These are phyloP conservation scores for Dissophora ornata DNA, from an alignment of 192 early-diverging fungal genomes.

Conservation along the genomic window DNA sequence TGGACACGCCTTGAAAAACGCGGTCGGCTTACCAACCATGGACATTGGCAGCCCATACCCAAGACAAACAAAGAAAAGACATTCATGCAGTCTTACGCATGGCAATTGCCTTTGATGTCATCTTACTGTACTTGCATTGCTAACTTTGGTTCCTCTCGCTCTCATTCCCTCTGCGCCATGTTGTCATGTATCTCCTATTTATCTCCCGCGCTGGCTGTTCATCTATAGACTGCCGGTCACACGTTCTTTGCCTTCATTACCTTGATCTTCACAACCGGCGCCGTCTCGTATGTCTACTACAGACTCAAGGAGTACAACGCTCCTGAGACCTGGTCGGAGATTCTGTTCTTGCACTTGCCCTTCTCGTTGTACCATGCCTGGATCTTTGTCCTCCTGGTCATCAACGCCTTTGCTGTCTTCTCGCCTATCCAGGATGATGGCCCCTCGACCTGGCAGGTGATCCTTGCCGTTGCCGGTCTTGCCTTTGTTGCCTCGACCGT, in stretches of 20 bases:
- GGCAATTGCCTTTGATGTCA: too few relatives aligned
- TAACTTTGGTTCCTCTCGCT: neutral
- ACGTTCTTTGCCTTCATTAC: slow-evolving; percentile 63
- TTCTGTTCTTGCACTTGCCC: slow-evolving; percentile 71
- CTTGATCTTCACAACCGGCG: slow-evolving; percentile 67
- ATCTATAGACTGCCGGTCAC: slow-evolving; percentile 60
- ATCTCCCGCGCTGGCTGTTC: too few relatives aligned
- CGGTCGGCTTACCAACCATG: too few relatives aligned
- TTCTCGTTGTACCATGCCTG: slow-evolving; percentile 78
- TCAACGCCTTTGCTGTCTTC: slow-evolving; percentile 72
- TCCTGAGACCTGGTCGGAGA: slow-evolving; percentile 49
- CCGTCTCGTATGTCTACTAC: slow-evolving; percentile 70
- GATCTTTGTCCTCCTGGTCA: slow-evolving; percentile 66
- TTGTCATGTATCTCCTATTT: too few relatives aligned
- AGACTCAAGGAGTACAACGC: slow-evolving; percentile 54
- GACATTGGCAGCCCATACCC: too few relatives aligned
- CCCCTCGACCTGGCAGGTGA: slow-evolving; percentile 57
- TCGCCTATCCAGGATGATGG: slow-evolving; percentile 53
- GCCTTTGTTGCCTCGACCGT: slow-evolving; percentile 66
- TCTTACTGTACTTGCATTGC: neutral
- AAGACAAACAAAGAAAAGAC: too few relatives aligned
- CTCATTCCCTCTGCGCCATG: too few relatives aligned
- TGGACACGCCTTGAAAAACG: too few relatives aligned
- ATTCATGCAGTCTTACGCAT: neutral
- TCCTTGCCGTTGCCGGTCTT: slow-evolving; percentile 63